Evolutionary conservation across 441 rosid genomes (phyloP), one percentile per base, ranked within the genome.

Genomic region (Adansonia madagascariensis): DNA sequence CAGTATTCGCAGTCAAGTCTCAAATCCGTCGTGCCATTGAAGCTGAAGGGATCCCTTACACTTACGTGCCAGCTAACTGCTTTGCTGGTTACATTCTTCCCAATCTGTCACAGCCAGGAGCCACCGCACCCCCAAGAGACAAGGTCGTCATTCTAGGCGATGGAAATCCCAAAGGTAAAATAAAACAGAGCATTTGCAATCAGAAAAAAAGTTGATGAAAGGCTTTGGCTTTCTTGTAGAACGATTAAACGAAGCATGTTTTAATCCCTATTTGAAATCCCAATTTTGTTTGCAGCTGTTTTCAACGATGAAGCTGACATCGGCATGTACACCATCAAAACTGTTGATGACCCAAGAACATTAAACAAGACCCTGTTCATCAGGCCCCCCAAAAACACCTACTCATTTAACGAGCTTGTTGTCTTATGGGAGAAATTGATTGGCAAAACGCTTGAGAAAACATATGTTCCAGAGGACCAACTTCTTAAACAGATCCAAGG

Each of bases 391-490:
- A 78, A 80, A 52, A 88, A 90, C 86, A 87, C 76, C 20, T 80
- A 83, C 76, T 80, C 94, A 1, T 83, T 88, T 81, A 88, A 88
- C 8, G 94, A 88, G 76, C 80, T 90, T 24, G 82, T 90, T 6
- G 70, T 87, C 17, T 24, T 88, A 8, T 90, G 94, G 94, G 94
- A 90, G 87, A 86, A 81, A 43, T 80, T 84, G 80, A 88, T 88
- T 4, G 89, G 89, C n/a, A 87, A 88, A 75, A 78, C 84, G 7
- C 89, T 90, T n/a, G 88, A 86, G 79, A 87, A 84, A 79, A 78
- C 57, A 46, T 66, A 86, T 67, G 74, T 88, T 9, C 69, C 87
- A 7, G 93, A 85, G 74, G 90, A 85, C 73, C 81, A 88, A 80
- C 46, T 89, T 62, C 87, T 89, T 22, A 86, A 84, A 81, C 78